Evolutionary conservation across 106 monocot genomes (phyloP).

Genomic region (Gastrodia elata): DNA sequence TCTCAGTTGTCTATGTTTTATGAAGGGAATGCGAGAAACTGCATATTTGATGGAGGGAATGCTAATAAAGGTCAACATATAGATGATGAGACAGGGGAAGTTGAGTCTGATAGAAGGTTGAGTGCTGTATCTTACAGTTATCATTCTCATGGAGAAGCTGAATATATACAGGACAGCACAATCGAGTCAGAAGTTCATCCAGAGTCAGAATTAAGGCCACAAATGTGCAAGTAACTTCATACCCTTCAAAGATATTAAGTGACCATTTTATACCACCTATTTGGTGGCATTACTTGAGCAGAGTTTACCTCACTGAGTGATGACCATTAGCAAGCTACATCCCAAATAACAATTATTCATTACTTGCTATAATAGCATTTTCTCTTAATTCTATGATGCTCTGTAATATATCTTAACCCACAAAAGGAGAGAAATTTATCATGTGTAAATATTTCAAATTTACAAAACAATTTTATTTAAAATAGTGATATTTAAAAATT

Average conservation of each 20-base stretch:
- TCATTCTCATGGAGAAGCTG: constrained; percentile 57
- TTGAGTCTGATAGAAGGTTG: constrained; percentile 54
- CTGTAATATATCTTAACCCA: too few species aligned
- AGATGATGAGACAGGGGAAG: constrained; percentile 36
- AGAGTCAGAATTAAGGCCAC: constrained; percentile 19
- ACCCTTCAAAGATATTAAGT: background rate
- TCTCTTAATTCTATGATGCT: too few species aligned
- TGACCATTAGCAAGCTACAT: background rate
- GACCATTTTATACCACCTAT: background rate
- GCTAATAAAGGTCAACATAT: constrained; percentile 17
- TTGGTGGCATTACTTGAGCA: background rate
- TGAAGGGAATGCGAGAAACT: constrained; percentile 14
- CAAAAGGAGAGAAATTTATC: too few species aligned
- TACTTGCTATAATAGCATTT: too few species aligned
- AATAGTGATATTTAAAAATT: too few species aligned
- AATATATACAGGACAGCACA: constrained; percentile 35
- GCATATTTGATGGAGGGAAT: constrained; percentile 11
- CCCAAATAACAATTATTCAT: too few species aligned
- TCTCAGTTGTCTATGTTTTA: constrained; percentile 30
- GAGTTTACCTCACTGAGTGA: background rate
- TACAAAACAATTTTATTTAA: too few species aligned
- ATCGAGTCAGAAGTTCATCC: constrained; percentile 28
- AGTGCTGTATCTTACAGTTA: constrained; percentile 66
- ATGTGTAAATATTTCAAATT: too few species aligned
- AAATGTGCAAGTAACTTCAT: constrained; percentile 21